A percentile compares a stretch with the other conserved stretches of the same genome.
These are phyloP conservation scores for Magnusiomyces paraingens DNA, from an alignment of 1,139 yeast species.

Conservation along the genomic window DNA sequence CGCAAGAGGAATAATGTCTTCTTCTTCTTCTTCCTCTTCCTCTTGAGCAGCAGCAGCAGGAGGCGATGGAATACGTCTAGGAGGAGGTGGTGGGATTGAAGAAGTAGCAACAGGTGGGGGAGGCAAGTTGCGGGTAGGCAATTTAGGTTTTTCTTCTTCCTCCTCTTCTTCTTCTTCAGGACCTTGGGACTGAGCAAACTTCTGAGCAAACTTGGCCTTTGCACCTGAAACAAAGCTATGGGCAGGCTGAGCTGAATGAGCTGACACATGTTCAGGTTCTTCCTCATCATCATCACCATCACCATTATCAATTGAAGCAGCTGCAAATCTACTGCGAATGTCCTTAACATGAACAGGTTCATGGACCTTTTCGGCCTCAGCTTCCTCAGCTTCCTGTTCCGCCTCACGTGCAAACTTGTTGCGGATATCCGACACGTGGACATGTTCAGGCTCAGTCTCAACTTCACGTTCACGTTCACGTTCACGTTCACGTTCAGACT, in stretches of 20 bases:
- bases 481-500: conserved; percentile 17
- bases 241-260: no score
- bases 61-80: conserved; percentile 4
- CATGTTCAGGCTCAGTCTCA: conserved; percentile 1
- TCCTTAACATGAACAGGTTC: neutral
- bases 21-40: conserved; percentile 17
- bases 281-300: neutral
- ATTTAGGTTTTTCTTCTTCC: conserved; percentile 8
- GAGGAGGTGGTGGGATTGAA: conserved; percentile 4
- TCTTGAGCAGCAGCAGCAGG: conserved; percentile 14
- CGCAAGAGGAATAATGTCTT: conserved; percentile 11
- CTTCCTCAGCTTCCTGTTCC: conserved; percentile 15
- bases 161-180: conserved; percentile 6
- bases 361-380: conserved; percentile 5
- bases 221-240: conserved; percentile 20
- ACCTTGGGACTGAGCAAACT: conserved; percentile 15
- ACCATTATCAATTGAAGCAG: conserved; percentile 1
- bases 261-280: conserved; percentile 13
- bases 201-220: conserved; percentile 19
- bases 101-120: conserved; percentile 11
- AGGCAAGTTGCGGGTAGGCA: neutral
- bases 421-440: neutral
- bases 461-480: conserved; percentile 14
- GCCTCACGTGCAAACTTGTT: conserved; percentile 6
- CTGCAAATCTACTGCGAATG: conserved; percentile 4